phyloP scores from a whole-genome alignment of 176 grass and related monocot genomes.

The Rhynchospora tenuis region DNA sequence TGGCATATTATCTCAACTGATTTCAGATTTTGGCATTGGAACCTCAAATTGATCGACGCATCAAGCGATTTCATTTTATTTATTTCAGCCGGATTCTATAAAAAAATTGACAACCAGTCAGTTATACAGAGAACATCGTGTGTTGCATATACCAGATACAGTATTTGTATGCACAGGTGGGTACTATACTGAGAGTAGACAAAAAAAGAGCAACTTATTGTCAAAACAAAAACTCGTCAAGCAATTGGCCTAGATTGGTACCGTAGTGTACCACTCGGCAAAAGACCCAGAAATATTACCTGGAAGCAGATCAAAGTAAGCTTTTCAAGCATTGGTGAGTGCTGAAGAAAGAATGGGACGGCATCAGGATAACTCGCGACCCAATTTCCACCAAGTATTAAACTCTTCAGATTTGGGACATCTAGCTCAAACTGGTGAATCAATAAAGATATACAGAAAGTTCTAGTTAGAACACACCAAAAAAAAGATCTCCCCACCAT shows the following conservation, averaged over 20 bases:
- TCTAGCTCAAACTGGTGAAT: conserved; percentile 19
- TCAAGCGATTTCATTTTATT: neutral
- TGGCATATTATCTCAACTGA: neutral
- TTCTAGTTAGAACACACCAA: neutral
- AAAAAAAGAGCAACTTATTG: neutral
- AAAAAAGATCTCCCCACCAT: neutral
- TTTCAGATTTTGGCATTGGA: conserved; percentile 8
- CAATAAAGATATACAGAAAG: neutral
- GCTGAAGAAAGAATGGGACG: conserved; percentile 4
- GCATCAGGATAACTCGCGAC: conserved; percentile 2
- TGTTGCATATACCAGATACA: neutral
- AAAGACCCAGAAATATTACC: neutral
- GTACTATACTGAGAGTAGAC: neutral
- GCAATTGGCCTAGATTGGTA: neutral
- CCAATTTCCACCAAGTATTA: conserved; percentile 19
- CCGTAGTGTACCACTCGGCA: neutral
- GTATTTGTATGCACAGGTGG: neutral
- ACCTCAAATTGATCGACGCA: neutral
- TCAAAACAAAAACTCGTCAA: neutral
- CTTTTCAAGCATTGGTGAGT: conserved; percentile 12
- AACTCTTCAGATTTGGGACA: conserved; percentile 12
- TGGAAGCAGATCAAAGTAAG: conserved; percentile 4
- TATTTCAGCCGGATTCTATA: neutral
- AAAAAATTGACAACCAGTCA: neutral
- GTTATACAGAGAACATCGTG: neutral